Base-by-base conservation (phyloP, 2,329 filamentous ascomycete genomes). In the Pochonia chlamydosporia region DNA sequence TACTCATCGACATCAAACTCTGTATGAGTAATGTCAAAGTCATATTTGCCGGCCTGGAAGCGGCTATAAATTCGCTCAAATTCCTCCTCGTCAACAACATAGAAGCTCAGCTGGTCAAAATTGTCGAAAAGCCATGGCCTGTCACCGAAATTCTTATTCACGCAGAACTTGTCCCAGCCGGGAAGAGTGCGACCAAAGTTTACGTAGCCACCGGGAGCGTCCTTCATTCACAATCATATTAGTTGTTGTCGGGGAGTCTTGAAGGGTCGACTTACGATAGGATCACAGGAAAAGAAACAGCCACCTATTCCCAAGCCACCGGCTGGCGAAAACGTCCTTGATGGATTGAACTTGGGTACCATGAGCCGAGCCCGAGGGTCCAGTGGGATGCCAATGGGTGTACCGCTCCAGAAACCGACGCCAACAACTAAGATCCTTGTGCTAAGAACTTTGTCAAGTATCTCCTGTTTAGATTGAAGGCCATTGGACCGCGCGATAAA, bases 401-500 rank as follows among this genome's bases (percentile, higher is more conserved):
- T 66, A 3, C 65, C 66, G 47, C 67, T 58, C 49, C 66, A 69
- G 41, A 67, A 65, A 1, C 67, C 67, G 0, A 69, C 61, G 1
- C 65, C 67, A 5, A 69, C 51, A 3, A 69, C 63, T 3, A 69
- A 55, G 11, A 66, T 69, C 0, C 55, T 55, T 1, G 62, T 60
- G 1, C 71, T 66, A 3, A 54, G 31, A 14, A 68, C 21, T 2
- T 62, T 24, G 3, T 51, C 35, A 3, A 57, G 54, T 9, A 68
- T 52, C 2, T 59, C 54, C 2, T 56, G 51, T n/a, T n/a, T n/a
- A n/a, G n/a, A n/a, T n/a, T n/a, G n/a, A 14, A 67, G 50, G 0
- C 59, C 63, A 48, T 69, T 69, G 10, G 68, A 53, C 37, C 55
- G 50, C 43, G 64, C 58, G 3, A 72, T 51, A 47, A 84, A 85